A percentile compares a stretch with the other conserved stretches of the same genome.
These are phyloP conservation scores for Begonia fuchsioides DNA, from an alignment of 306 rosid species.

Conservation along the genomic window DNA sequence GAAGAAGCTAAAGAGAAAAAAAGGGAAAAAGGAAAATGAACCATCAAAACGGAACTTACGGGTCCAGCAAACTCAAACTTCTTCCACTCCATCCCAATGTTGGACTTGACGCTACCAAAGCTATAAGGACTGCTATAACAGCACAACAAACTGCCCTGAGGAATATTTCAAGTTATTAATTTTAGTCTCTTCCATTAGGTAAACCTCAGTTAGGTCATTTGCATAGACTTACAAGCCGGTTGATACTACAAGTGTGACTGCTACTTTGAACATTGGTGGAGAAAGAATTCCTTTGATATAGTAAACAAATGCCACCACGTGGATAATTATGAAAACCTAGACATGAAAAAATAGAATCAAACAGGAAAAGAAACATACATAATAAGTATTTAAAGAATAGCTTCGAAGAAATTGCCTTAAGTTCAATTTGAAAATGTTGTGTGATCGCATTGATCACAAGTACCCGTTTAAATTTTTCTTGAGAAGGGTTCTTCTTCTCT, in stretches of 20 bases:
- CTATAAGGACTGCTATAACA: no score
- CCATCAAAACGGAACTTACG: slow-evolving; percentile 43
- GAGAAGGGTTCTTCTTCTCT: no score
- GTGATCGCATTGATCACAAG: no score
- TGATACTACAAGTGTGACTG: slow-evolving; percentile 69
- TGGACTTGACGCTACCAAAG: slow-evolving; percentile 95
- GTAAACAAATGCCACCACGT: slow-evolving; percentile 90
- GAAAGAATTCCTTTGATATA: slow-evolving; percentile 83
- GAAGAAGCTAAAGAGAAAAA: no score
- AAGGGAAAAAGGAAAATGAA: slow-evolving; percentile 6
- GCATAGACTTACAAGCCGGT: slow-evolving; percentile 63
- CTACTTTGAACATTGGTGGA: slow-evolving; percentile 88
- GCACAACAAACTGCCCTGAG: slow-evolving; percentile 71
- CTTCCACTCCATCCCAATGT: slow-evolving; percentile 99
- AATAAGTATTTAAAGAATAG: no score
- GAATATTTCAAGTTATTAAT: slow-evolving; percentile 17
- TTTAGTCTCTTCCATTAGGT: slow-evolving; percentile 7
- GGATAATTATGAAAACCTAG: slow-evolving; percentile 91
- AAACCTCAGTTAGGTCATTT: background rate
- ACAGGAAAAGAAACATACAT: no score
- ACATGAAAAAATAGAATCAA: no score
- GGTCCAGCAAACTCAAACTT: slow-evolving; percentile 91
- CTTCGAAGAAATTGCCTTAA: no score
- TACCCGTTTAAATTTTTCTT: no score
- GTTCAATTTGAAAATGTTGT: no score